Evolutionary conservation across 768 basidiomycete genomes (phyloP), one percentile per base, ranked within the genome.

Genomic region (Tephrocybe sp.): DNA sequence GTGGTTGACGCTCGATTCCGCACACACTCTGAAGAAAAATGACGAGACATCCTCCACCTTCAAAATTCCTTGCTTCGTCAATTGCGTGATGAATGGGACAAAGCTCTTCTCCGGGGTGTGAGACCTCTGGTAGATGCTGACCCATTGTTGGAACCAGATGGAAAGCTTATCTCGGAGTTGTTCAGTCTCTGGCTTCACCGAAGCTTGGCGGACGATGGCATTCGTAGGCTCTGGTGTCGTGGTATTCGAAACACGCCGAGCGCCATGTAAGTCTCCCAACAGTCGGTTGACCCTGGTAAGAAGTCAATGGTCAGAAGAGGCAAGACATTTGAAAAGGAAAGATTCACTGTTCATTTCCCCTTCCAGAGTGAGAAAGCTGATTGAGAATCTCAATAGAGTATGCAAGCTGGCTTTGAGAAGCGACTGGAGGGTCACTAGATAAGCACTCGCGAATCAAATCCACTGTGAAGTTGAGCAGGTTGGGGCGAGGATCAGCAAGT

Each of bases 11-110:
- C 93, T 92, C 28, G 93, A 86, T 68, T 98, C 95, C 51, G 93
- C 90, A 64, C 95, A 98, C 34, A 98, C 95, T 9, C 97, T 85
- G 83, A 98, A 99, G 79, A 99, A 99, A 64, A 98, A 91, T 3
- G 93, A 94, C 4, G 97, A 98, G 8, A 93, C 79, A 55, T 99
- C 95, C 64, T 99, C 97, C 26, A 91, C 88, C 63, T 93, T 95
- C 60, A 99, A 74, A 53, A 99, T 95, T 45, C 94, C 95, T 72
- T 98, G 93, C 68, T 95, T 95, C 39, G 93, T 95, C 48, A 99
- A 77, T 63, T 94, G 89, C n/a, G 91, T 95, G 69, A 98, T 96
- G 72, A 94, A 98, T 4, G 90, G 86, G 56, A 98, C 88, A 62
- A 99, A 99, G 39, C 85, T 88, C 68, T 95, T 94, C 73, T 99